A percentile compares a stretch with the other conserved stretches of the same genome.
Evolutionary conservation across 371 early-diverging fungal species (phyloP).

Genomic region (Rhizomucor pusillus): DNA sequence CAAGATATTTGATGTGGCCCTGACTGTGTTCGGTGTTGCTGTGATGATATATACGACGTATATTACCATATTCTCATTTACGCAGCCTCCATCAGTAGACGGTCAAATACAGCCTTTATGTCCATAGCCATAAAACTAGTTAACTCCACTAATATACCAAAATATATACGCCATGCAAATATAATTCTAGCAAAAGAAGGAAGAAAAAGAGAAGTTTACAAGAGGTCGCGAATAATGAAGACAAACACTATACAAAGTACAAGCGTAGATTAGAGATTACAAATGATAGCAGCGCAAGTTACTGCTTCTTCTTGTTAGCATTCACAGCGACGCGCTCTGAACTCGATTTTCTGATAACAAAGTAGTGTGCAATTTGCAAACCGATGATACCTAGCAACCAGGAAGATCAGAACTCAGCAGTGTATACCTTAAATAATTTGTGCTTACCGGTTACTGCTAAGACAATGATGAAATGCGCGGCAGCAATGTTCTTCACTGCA

Average conservation of each 20-base stretch:
- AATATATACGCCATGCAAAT: background rate
- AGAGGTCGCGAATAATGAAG: too few relatives aligned
- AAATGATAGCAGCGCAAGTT: too few relatives aligned
- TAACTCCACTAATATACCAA: background rate
- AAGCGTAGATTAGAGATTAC: too few relatives aligned
- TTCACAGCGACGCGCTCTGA: constrained; percentile 2
- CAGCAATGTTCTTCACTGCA: constrained; percentile 44
- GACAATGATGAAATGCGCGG: constrained; percentile 47
- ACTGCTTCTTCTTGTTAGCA: too few relatives aligned
- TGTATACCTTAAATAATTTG: background rate
- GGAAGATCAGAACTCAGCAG: too few relatives aligned
- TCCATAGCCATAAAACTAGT: too few relatives aligned
- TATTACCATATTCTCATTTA: constrained; percentile 26
- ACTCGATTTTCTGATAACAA: constrained; percentile 28
- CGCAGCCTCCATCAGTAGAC: constrained; percentile 16
- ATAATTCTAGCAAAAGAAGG: constrained; percentile 1
- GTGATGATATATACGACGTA: constrained; percentile 46
- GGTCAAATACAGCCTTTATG: background rate
- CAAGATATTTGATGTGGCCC: constrained; percentile 27
- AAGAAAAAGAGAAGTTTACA: background rate
- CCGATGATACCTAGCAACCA: constrained; percentile 32
- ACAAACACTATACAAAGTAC: too few relatives aligned
- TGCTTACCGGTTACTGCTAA: constrained; percentile 42
- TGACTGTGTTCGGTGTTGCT: constrained; percentile 51
- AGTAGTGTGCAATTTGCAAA: constrained; percentile 42